Conservation (phyloP, 345 rosid species). For the Acer negundo region DNA sequence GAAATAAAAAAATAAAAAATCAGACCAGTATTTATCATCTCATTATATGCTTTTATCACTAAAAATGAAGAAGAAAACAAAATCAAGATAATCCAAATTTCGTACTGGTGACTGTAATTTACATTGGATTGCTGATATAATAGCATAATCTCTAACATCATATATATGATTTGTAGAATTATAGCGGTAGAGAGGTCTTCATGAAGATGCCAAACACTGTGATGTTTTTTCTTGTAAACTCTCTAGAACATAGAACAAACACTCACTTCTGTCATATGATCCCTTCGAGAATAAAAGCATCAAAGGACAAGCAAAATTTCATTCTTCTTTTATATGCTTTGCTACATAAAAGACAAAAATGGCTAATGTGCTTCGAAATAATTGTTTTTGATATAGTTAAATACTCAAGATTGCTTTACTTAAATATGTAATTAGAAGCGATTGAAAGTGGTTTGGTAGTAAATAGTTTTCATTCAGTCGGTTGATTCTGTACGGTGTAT, state of each 20-base stretch:
- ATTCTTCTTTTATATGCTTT: no score
- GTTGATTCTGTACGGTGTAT: no score
- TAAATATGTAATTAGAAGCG: no score
- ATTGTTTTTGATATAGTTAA: no score
- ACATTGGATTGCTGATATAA: not conserved
- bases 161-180: no score
- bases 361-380: no score
- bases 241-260: not conserved
- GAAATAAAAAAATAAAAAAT: not conserved
- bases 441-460: no score
- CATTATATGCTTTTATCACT: not conserved
- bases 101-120: not conserved
- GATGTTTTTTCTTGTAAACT: not conserved
- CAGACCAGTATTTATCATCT: not conserved
- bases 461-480: no score
- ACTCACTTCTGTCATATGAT: slow-evolving; percentile 1
- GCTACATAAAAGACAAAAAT: no score
- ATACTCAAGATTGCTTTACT: no score
- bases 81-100: not conserved
- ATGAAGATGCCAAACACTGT: not conserved
- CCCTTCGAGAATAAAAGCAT: not conserved
- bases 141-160: not conserved
- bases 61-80: not conserved
- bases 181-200: not conserved
- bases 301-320: no score